Base-by-base conservation (phyloP, 441 rosid species). In the Brassica hybrid region DNA sequence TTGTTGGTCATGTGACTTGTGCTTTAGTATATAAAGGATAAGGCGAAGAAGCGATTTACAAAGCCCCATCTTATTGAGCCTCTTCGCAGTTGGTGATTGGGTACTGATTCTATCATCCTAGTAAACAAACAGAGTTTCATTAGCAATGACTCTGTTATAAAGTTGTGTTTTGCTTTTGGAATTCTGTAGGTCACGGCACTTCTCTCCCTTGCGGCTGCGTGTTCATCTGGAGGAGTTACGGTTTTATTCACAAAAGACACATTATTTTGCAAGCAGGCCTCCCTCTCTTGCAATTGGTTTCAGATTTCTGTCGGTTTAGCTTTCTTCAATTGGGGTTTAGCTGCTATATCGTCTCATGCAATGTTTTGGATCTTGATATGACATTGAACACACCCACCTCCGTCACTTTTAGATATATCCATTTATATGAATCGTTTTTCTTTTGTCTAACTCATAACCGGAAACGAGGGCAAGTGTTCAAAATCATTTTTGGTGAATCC, bases 341-440 rank as follows among this genome's bases (percentile, higher is more conserved):
- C 67, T 76, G 83, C 80, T 48, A 66, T 72, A 27, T 71, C 80
- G 0, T 80, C 80, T 67, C 77, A 76, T 66, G 50, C 69, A 0
- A 76, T 80, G 83, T 76, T 80, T 52, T 80, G 83, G 83, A 79
- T 75, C 72, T 79, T 79, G 76, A 65, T 58, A 43, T 74, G 73
- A 79, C 14, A 54, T 67, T 23, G 27, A 23, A 23, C 27, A 50
- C 50, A 60, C 7, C 67, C 59, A n/a, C n/a, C n/a, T n/a, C n/a
- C n/a, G 1, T 30, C 34, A 30, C 34, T 30, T 30, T 30, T 30
- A 30, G 1, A 30, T 4, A 30, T 30, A 30, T 30, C 34, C 34
- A 30, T 30, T 30, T 30, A 30, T 30, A 30, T 30, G 34, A 30
- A 30, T 30, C 34, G 34, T 30, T 30, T 30, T 30, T 30, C 34